Evolutionary conservation across 1,139 yeast species (phyloP), one percentile per base, ranked within the genome.

Genomic region (Suhomyces atakaporum): DNA sequence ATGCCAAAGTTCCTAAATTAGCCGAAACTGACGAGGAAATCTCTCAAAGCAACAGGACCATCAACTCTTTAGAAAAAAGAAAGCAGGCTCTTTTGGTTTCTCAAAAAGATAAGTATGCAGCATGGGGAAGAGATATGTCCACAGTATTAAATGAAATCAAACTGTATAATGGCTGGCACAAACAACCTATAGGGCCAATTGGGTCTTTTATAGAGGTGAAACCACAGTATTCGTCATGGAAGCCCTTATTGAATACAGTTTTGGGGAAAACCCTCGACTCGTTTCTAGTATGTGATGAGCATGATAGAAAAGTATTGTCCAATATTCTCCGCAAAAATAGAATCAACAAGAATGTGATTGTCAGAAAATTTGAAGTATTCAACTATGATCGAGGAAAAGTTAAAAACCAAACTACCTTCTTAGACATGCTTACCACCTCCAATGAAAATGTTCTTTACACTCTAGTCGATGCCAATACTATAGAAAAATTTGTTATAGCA

Each of bases 181-280:
- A 55, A 2, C 52, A 49, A 15, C 95, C 95, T 0, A 58, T 85
- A n/a, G 98, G 98, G 0, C 99, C 99, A 0, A 42, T 90, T 1
- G 97, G 97, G 0, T 50, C 69, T 7, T 66, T 66, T 41, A 68
- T 89, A 3, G 68, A 75, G 7, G 65, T 92, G 11, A 84, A 79
- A 46, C 56, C 62, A 2, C 78, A 73, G 13, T 76, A 62, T 46
- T 62, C 69, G n/a, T 58, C 69, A 27, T 90, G 90, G 90, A 63
- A 74, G 6, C 73, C 73, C 13, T 56, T 85, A 3, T 56, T 92
- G 10, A 94, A 87, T 49, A 58, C 76, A 0, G 54, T 67, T 1
- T 55, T 68, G 11, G 67, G 69, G 3, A 62, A 66, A 11, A 60
- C 77, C 0, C 58, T 87, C 12, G 78, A 73, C 29, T 69, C 89